Conservation (phyloP, 2,329 filamentous ascomycete species). For the Fusarium gaditjirri region DNA sequence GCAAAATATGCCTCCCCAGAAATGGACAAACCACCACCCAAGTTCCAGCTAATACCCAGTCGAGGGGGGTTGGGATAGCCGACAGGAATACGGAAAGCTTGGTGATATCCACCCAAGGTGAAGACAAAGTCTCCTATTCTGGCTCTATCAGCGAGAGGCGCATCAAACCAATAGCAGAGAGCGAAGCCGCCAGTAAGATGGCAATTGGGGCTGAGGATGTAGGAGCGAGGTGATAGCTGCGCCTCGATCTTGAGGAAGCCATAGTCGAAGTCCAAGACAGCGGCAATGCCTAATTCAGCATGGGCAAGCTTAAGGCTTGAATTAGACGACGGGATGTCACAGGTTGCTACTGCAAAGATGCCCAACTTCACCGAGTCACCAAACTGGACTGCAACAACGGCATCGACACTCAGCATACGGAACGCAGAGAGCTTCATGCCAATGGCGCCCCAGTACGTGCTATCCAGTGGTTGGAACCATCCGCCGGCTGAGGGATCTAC, state of each 20-base stretch:
- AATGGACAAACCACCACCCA: slow-evolving; percentile 48
- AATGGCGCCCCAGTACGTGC: slow-evolving; percentile 51
- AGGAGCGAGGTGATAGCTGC: slow-evolving; percentile 54
- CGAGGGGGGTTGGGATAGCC: slow-evolving; percentile 53
- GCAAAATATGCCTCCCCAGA: slow-evolving; percentile 57
- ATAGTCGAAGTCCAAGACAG: slow-evolving; percentile 48
- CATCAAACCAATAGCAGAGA: slow-evolving; percentile 53
- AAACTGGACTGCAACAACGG: slow-evolving; percentile 51
- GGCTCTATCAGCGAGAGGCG: slow-evolving; percentile 18
- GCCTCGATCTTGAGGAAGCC: slow-evolving; percentile 52
- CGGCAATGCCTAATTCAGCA: slow-evolving; percentile 52
- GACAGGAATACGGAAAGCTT: slow-evolving; percentile 46
- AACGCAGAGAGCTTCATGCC: slow-evolving; percentile 54
- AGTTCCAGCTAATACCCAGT: slow-evolving; percentile 52
- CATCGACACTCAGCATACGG: slow-evolving; percentile 50
- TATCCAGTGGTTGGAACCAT: slow-evolving; percentile 48
- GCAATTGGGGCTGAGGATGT: slow-evolving; percentile 52
- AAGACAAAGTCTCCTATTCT: slow-evolving; percentile 56
- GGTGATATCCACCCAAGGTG: slow-evolving; percentile 58
- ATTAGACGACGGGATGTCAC: slow-evolving; percentile 43
- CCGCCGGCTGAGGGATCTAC: background rate
- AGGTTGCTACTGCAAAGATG: slow-evolving; percentile 48
- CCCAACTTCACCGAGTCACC: slow-evolving; percentile 46
- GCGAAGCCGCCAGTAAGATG: slow-evolving; percentile 57
- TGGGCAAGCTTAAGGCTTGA: slow-evolving; percentile 45